Conservation (phyloP, 495 filamentous ascomycete species). For the Talaromyces trachyspermus region DNA sequence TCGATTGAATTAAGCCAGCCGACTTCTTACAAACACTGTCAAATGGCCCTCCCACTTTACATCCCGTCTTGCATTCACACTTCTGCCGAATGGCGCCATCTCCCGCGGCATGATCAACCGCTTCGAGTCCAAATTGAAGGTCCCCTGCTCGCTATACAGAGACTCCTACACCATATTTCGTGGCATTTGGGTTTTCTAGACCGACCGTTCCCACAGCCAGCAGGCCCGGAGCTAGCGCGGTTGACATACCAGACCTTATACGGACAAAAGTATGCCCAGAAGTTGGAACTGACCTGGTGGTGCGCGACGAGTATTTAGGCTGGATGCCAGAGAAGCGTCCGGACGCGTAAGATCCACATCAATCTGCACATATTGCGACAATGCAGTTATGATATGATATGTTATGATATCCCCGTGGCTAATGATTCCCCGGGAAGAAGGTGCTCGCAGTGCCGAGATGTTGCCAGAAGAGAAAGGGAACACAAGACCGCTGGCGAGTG, state of each 20-base stretch:
- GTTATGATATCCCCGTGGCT: too few relatives aligned
- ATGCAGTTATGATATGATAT: background rate
- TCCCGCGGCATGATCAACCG: conserved; percentile 15
- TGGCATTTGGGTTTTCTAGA: conserved; percentile 14
- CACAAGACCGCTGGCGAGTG: conserved; percentile 20
- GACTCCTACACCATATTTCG: conserved; percentile 19
- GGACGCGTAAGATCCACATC: background rate
- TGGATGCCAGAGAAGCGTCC: conserved; percentile 18
- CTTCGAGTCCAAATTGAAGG: conserved; percentile 26
- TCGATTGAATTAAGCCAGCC: too few relatives aligned
- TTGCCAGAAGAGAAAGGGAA: conserved; percentile 31
- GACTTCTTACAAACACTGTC: too few relatives aligned
- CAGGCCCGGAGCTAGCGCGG: conserved; percentile 20
- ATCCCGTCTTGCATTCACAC: conserved; percentile 15
- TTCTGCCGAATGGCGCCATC: conserved; percentile 15
- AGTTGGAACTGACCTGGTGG: conserved; percentile 19
- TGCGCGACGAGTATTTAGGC: conserved; percentile 23
- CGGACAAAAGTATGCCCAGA: conserved; percentile 14
- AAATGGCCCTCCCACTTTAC: conserved; percentile 17
- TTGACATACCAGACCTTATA: conserved; percentile 22
- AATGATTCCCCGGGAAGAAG: conserved; percentile 22
- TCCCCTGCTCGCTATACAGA: conserved; percentile 19
- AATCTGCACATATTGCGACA: background rate
- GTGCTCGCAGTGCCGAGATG: conserved; percentile 30
- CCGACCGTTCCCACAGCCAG: conserved; percentile 18